A percentile compares a stretch with the other conserved stretches of the same genome.
Evolutionary conservation across 2,329 filamentous ascomycete species (phyloP).

Genomic region (Fusarium sp.): DNA sequence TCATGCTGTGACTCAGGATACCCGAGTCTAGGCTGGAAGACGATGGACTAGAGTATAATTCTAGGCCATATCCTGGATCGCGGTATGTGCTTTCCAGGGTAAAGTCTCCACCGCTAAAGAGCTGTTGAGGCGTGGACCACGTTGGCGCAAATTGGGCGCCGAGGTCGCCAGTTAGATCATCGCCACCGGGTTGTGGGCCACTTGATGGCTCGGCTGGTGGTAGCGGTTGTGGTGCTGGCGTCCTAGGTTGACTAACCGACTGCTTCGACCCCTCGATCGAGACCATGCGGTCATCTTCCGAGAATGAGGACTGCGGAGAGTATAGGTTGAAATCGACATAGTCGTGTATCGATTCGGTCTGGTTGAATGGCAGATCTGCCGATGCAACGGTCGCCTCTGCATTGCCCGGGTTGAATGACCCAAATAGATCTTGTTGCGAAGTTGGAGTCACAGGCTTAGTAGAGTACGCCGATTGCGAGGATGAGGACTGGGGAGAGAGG

Average conservation of each 20-base stretch:
- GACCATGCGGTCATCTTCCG: conserved; percentile 65
- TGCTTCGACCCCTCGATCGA: conserved; percentile 47
- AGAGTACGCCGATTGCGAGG: conserved; percentile 47
- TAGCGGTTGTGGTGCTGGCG: conserved; percentile 27
- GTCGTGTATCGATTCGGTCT: conserved; percentile 50
- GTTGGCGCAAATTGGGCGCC: conserved; percentile 18
- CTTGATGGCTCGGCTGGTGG: conserved; percentile 29
- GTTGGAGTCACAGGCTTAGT: conserved; percentile 49
- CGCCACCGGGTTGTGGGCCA: conserved; percentile 16
- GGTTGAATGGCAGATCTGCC: conserved; percentile 44
- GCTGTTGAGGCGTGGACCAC: conserved; percentile 14
- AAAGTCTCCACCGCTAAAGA: conserved; percentile 26
- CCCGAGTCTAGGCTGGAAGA: conserved; percentile 22
- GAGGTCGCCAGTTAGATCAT: conserved; percentile 2
- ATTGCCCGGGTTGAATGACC: conserved; percentile 15
- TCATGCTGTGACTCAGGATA: conserved; percentile 7
- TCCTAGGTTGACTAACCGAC: conserved; percentile 34
- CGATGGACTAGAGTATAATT: conserved; percentile 16
- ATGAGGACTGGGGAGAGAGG: conserved; percentile 57
- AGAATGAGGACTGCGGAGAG: conserved; percentile 65
- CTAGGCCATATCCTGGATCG: conserved; percentile 38
- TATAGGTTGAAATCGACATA: conserved; percentile 72
- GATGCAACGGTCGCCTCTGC: conserved; percentile 24
- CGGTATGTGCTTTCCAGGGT: conserved; percentile 21
- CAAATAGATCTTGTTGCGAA: conserved; percentile 42